Evolutionary conservation across 2,329 filamentous ascomycete genomes (phyloP), one percentile per base, ranked within the genome.

Genomic region (Botrytis fragariae): DNA sequence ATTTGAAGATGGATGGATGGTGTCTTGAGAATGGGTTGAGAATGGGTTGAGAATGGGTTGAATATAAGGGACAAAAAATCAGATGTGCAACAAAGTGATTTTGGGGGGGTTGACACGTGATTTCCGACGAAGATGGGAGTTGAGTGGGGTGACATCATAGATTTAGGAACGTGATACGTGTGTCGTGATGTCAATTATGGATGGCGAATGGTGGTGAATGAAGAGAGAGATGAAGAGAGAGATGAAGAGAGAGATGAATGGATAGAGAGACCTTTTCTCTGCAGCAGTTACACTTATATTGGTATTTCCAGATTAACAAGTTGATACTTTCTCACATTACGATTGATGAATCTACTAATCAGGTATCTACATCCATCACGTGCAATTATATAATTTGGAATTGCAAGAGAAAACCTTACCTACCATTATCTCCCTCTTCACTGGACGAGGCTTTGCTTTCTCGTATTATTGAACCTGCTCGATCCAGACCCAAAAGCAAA

Each of bases 41-140:
- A n/a, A n/a, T n/a, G n/a, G n/a, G n/a, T 20, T 10, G 20, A 25
- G 4, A 22, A 22, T 48, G 45, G 20, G 4, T 48, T 9, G 14
- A 29, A 7, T 7, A 3, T 29, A 16, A 18, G 6, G 51, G 14
- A n/a, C 25, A 57, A 29, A 54, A 32, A 29, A 29, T 57, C 7
- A 57, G 51, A 57, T 29, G 1, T 57, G n/a, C 51, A 57, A 57
- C 51, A 57, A 57, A 18, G 18, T 4, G 16, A 18, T 4, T 32
- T 9, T 0, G 3, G 7, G 14, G 6, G 5, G 2, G 1, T 8
- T 1, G 0, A 0, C 51, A 57, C 51, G n/a, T 57, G 51, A 29
- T 16, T n/a, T n/a, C 0, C 29, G 48, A 25, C 48, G 14, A 29
- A 54, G 48, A 54, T 39, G n/a, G n/a, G n/a, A n/a, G n/a, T n/a